Evolutionary conservation across 1,284 basidiomycete genomes (phyloP).

Genomic region (Apiotrichum domesticum): DNA sequence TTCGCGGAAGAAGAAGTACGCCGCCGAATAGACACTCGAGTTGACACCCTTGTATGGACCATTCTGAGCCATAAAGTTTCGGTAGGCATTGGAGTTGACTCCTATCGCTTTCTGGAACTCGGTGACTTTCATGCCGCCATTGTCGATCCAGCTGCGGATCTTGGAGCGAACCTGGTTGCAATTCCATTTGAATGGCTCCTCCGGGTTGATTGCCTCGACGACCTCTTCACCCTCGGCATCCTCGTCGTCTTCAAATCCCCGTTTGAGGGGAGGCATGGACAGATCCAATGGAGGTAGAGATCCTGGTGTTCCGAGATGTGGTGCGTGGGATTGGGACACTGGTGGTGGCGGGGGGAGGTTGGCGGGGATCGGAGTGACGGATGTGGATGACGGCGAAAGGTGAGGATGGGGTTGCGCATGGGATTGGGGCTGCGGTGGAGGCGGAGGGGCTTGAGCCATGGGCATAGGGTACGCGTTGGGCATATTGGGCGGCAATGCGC

Average conservation of each 20-base stretch:
- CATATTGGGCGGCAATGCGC: background rate
- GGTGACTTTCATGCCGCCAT: slow-evolving; percentile 2
- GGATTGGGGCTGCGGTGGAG: background rate
- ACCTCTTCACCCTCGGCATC: background rate
- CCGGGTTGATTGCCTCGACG: background rate
- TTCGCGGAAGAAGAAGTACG: slow-evolving; percentile 4
- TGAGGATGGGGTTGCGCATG: background rate
- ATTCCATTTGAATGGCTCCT: slow-evolving; percentile 4
- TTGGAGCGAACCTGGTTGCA: slow-evolving; percentile 6
- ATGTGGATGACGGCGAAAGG: too few relatives aligned
- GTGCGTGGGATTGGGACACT: too few relatives aligned
- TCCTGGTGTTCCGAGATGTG: too few relatives aligned
- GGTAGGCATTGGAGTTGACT: slow-evolving; percentile 4
- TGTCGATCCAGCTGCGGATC: slow-evolving; percentile 3
- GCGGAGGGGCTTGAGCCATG: background rate
- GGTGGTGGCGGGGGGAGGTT: background rate
- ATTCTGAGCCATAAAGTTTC: slow-evolving; percentile 4
- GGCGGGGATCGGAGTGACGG: too few relatives aligned
- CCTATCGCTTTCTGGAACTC: slow-evolving; percentile 3
- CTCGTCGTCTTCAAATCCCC: background rate
- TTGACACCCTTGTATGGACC: background rate
- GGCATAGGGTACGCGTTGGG: background rate
- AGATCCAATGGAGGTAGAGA: too few relatives aligned
- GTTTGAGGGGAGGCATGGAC: background rate
- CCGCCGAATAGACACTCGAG: background rate